Conservation (phyloP, 1,284 basidiomycete genomes). For the Ceratobasidium sp. region DNA sequence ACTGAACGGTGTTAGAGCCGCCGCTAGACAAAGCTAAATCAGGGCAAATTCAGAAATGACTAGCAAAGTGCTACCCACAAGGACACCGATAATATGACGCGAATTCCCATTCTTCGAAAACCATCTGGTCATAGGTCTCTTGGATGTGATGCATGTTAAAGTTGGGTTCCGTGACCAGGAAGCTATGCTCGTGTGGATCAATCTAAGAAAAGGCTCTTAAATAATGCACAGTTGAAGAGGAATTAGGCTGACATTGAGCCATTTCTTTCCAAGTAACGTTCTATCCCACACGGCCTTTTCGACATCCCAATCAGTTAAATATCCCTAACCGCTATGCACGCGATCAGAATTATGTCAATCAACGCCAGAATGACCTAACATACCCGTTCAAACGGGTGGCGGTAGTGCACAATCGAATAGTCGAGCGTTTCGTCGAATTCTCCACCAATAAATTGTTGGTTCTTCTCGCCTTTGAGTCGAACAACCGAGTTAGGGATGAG, state of each 20-base stretch:
- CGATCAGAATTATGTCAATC: slow-evolving; percentile 25
- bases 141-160: slow-evolving; percentile 92
- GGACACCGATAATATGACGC: slow-evolving; percentile 81
- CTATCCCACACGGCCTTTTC: slow-evolving; percentile 93
- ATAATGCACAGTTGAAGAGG: slow-evolving; percentile 4
- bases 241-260: slow-evolving; percentile 67
- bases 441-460: slow-evolving; percentile 79
- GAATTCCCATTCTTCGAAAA: slow-evolving; percentile 97
- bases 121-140: slow-evolving; percentile 90
- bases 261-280: slow-evolving; percentile 72
- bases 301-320: slow-evolving; percentile 90
- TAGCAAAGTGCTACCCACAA: slow-evolving; percentile 63
- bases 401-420: slow-evolving; percentile 80
- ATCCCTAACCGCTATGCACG: slow-evolving; percentile 67
- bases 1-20: slow-evolving; percentile 79
- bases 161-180: slow-evolving; percentile 92
- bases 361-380: slow-evolving; percentile 50
- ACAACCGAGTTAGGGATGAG: slow-evolving; percentile 81
- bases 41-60: slow-evolving; percentile 45
- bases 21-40: slow-evolving; percentile 63
- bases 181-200: slow-evolving; percentile 73
- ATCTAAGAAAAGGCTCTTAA: slow-evolving; percentile 61
- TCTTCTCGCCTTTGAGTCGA: slow-evolving; percentile 80
- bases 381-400: slow-evolving; percentile 88
- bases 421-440: slow-evolving; percentile 81